Evolutionary conservation across 768 basidiomycete genomes (phyloP).

Genomic region (Epithele typhae): DNA sequence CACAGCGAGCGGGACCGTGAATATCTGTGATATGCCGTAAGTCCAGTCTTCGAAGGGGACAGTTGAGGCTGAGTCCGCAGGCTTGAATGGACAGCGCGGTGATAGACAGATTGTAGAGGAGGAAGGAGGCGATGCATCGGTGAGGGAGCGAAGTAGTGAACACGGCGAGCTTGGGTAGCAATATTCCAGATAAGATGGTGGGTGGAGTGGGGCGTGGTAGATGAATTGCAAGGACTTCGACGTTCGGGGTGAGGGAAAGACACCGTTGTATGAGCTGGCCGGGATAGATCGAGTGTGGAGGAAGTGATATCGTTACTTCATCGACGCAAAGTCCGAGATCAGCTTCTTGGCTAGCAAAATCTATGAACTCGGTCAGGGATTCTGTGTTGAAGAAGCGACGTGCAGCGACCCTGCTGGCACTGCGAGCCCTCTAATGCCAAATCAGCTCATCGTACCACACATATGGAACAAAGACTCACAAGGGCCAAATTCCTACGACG

Average conservation of each 20-base stretch:
- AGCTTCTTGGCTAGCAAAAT: not conserved
- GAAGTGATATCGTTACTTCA: not conserved
- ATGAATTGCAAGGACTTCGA: not conserved
- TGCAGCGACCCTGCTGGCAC: too few relatives aligned
- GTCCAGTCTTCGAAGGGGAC: not conserved
- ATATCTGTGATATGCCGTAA: not conserved
- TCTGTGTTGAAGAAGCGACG: not conserved
- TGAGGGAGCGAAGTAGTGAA: constrained; percentile 5
- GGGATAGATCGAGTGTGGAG: not conserved
- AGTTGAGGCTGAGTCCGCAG: not conserved
- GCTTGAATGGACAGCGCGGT: not conserved
- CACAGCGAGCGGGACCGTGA: constrained; percentile 1
- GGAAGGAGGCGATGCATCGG: not conserved
- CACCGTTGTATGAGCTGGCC: not conserved
- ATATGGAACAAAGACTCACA: not conserved
- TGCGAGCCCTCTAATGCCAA: not conserved
- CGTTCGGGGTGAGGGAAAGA: not conserved
- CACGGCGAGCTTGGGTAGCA: not conserved
- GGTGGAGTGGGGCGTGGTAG: not conserved
- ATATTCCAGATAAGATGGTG: not conserved
- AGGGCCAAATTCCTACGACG: too few relatives aligned
- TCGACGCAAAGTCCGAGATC: not conserved
- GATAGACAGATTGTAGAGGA: not conserved
- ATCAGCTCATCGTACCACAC: not conserved
- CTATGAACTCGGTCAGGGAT: not conserved